Conservation (phyloP, 2,329 filamentous ascomycete genomes). For the Emmonsia crescens region DNA sequence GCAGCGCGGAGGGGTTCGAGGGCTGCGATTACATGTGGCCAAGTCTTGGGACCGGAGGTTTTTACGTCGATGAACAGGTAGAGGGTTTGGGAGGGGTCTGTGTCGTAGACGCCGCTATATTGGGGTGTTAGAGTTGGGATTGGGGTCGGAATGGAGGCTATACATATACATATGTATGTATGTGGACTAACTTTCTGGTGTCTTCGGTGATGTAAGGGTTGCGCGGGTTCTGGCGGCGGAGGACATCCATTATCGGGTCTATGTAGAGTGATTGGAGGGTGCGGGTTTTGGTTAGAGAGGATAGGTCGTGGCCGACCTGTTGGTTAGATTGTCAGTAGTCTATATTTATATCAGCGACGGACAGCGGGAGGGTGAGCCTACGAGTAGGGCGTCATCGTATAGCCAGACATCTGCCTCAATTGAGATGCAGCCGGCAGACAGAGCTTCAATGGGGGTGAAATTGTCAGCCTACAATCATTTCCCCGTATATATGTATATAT, state of each 20-base stretch:
- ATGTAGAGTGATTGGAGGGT: constrained; percentile 51
- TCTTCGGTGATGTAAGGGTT: constrained; percentile 37
- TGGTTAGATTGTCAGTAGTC: not conserved
- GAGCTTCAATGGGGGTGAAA: constrained; percentile 25
- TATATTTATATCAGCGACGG: not conserved
- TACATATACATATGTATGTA: not conserved
- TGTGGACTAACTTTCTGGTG: constrained; percentile 38
- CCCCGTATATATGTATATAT: constrained; percentile 6
- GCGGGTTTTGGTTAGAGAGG: constrained; percentile 40
- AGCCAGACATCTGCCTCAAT: constrained; percentile 54
- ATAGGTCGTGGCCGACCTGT: constrained; percentile 46
- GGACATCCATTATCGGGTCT: constrained; percentile 46
- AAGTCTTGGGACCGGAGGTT: constrained; percentile 46
- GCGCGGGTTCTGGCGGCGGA: constrained; percentile 46
- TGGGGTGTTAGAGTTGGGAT: constrained; percentile 1
- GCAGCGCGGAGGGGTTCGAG: constrained; percentile 46
- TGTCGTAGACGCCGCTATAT: constrained; percentile 49
- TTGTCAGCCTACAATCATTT: constrained; percentile 9
- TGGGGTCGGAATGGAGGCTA: not conserved
- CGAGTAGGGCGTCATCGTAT: constrained; percentile 44
- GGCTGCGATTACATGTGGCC: constrained; percentile 45
- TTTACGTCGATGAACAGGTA: constrained; percentile 57
- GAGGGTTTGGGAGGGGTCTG: constrained; percentile 44
- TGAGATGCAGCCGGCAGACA: constrained; percentile 47
- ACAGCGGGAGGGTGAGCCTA: constrained; percentile 20